These are phyloP conservation scores for Dipteronia dyeriana DNA, from an alignment of 345 rosid genomes.

Conservation along the genomic window DNA sequence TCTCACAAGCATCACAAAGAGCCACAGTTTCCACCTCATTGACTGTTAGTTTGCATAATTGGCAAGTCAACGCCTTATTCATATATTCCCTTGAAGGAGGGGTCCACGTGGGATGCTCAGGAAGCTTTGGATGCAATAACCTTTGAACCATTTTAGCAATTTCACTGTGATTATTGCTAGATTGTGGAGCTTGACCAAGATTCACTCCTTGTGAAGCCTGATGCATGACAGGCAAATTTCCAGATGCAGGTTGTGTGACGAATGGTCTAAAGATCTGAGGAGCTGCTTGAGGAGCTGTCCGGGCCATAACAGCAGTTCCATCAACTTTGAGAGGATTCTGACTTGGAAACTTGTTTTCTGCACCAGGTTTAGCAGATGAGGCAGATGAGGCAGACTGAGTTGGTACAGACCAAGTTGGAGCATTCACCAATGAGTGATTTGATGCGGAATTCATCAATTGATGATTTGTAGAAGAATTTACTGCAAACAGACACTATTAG, in stretches of 20 bases:
- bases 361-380: conserved; percentile 43
- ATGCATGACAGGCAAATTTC: conserved; percentile 49
- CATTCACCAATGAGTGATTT: conserved; percentile 43
- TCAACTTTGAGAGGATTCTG: conserved; percentile 50
- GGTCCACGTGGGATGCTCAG: conserved; percentile 72
- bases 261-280: conserved; percentile 62
- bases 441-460: conserved; percentile 47
- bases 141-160: conserved; percentile 74
- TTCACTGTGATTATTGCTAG: conserved; percentile 54
- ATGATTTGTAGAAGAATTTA: conserved; percentile 55
- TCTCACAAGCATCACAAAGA: conserved; percentile 92
- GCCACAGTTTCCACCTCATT: conserved; percentile 79
- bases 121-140: conserved; percentile 61
- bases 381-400: conserved; percentile 51
- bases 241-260: conserved; percentile 50
- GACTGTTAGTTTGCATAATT: conserved; percentile 59
- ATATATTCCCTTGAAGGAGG: conserved; percentile 96
- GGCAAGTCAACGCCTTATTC: conserved; percentile 70
- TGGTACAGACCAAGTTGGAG: conserved; percentile 72
- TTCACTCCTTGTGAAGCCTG: conserved; percentile 60
- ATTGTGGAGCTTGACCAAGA: conserved; percentile 45
- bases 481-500: conserved; percentile 42
- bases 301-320: conserved; percentile 43
- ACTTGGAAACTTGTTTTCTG: conserved; percentile 52
- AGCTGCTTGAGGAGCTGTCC: conserved; percentile 41